These are phyloP conservation scores for Myxozyma vanderwaltii DNA, from an alignment of 805 yeast genomes.

Conservation along the genomic window DNA sequence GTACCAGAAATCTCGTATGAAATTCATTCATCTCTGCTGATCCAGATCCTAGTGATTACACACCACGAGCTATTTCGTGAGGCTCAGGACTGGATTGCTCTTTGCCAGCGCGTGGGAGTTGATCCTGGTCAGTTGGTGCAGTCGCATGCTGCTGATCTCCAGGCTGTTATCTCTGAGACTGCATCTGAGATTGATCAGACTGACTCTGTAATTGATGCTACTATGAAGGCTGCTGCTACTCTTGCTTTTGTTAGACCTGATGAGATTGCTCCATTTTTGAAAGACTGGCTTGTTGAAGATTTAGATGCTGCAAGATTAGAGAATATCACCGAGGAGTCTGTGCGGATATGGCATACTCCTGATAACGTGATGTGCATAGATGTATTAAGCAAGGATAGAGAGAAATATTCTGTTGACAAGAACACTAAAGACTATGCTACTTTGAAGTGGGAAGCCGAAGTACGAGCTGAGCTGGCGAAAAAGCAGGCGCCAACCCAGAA, in stretches of 20 bases:
- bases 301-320: constrained; percentile 46
- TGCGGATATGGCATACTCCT: constrained; percentile 65
- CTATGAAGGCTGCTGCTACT: constrained; percentile 43
- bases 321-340: constrained; percentile 51
- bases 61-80: constrained; percentile 49
- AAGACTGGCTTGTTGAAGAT: constrained; percentile 49
- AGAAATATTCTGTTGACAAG: constrained; percentile 56
- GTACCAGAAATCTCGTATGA: constrained; percentile 37
- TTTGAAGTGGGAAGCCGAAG: constrained; percentile 82
- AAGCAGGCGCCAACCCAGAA: constrained; percentile 40
- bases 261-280: constrained; percentile 55
- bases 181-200: constrained; percentile 38
- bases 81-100: constrained; percentile 74
- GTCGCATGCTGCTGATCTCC: constrained; percentile 37
- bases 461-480: constrained; percentile 69
- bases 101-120: constrained; percentile 57
- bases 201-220: constrained; percentile 35
- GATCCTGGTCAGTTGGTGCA: constrained; percentile 67
- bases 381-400: constrained; percentile 52
- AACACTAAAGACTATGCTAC: constrained; percentile 85
- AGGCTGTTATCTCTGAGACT: constrained; percentile 35
- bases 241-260: constrained; percentile 61
- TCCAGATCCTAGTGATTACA: constrained; percentile 48
- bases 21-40: constrained; percentile 40
- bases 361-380: constrained; percentile 74